A percentile compares a stretch with the other conserved stretches of the same genome.
phyloP scores from a whole-genome alignment of 2,329 filamentous ascomycete genomes.

The Scopulariopsis brevicaulis region DNA sequence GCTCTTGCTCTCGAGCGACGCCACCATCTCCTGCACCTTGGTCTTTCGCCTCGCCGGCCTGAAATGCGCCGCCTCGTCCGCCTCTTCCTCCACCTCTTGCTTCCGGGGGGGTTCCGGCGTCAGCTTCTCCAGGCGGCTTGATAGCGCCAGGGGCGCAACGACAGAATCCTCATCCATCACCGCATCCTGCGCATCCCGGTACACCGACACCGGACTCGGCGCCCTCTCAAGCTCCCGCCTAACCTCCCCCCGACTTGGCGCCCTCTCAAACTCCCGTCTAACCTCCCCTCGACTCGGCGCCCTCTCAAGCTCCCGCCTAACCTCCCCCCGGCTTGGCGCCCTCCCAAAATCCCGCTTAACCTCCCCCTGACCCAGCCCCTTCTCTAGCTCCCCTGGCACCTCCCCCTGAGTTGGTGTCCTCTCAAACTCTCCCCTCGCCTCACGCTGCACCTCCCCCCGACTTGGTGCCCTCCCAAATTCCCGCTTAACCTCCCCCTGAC shows the following conservation, averaged over 20 bases:
- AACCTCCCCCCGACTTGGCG: too few relatives aligned
- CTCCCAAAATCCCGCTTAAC: too few relatives aligned
- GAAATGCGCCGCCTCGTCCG: not conserved
- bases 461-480: not conserved
- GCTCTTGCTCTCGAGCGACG: slow-evolving; percentile 38
- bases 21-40: slow-evolving; percentile 42
- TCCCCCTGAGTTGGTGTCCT: not conserved
- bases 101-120: not conserved
- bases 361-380: too few relatives aligned
- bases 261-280: too few relatives aligned
- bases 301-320: not conserved
- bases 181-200: not conserved
- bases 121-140: not conserved
- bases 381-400: not conserved
- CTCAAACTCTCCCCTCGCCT: not conserved
- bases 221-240: too few relatives aligned
- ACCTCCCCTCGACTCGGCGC: not conserved
- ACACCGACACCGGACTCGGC: not conserved
- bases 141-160: not conserved
- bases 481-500: too few relatives aligned
- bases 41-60: slow-evolving; percentile 26
- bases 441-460: too few relatives aligned
- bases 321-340: not conserved
- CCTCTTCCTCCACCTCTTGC: not conserved
- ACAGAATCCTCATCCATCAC: not conserved